Percentiles rank a stretch among this genome's conserved stretches.
These are phyloP conservation scores for Tetradesmus lagerheimii DNA, from an alignment of 139 green algal genomes.

Conservation along the genomic window DNA sequence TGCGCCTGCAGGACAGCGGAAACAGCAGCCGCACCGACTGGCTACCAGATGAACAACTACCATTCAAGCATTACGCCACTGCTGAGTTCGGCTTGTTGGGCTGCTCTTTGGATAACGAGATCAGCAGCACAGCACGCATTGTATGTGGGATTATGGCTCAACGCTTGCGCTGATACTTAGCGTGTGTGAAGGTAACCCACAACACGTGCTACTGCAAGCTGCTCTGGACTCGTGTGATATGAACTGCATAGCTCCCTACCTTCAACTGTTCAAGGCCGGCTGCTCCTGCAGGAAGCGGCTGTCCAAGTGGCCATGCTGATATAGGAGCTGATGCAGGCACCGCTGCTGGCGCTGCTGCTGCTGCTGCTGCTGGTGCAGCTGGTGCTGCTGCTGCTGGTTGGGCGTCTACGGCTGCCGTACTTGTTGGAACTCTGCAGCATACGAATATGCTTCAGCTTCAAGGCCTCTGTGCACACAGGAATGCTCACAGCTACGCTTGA, in stretches of 20 bases:
- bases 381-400: not conserved
- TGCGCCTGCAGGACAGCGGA: no score
- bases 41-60: no score
- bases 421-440: not conserved
- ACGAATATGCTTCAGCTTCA: not conserved
- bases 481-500: no score
- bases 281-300: not conserved
- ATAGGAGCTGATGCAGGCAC: not conserved
- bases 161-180: no score
- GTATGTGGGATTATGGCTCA: no score
- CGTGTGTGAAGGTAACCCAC: no score
- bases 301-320: not conserved
- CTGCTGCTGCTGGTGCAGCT: not conserved
- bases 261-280: not conserved
- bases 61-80: no score
- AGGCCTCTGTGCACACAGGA: not conserved
- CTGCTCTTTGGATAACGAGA: no score
- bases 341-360: not conserved
- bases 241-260: not conserved
- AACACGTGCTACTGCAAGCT: not conserved
- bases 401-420: not conserved
- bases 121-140: no score
- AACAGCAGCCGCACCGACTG: no score
- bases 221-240: not conserved
- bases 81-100: no score